Percentiles rank a stretch among this genome's conserved stretches.
phyloP scores from a whole-genome alignment of 108 stramenopile species.

The Fragilaria crotonensis region DNA sequence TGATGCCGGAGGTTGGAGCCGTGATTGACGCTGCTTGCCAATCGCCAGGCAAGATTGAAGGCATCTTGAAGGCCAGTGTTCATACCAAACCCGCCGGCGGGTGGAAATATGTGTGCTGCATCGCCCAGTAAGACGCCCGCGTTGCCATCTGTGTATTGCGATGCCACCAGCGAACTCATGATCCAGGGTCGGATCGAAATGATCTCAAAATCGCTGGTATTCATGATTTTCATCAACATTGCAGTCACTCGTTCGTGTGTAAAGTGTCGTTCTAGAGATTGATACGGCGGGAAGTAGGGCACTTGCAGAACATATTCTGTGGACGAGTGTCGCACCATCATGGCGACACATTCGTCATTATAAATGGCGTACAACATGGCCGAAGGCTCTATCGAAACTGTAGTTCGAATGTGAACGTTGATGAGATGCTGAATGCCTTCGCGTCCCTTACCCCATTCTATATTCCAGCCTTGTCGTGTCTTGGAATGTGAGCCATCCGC shows the following conservation, averaged over 20 bases:
- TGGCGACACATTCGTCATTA: slow-evolving; percentile 73
- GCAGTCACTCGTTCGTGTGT: slow-evolving; percentile 21
- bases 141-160: slow-evolving; percentile 38
- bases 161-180: slow-evolving; percentile 78
- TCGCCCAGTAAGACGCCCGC: slow-evolving; percentile 72
- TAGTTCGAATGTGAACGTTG: slow-evolving; percentile 79
- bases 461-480: slow-evolving; percentile 37
- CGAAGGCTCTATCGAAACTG: slow-evolving; percentile 7
- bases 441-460: slow-evolving; percentile 43
- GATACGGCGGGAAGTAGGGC: slow-evolving; percentile 91
- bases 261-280: slow-evolving; percentile 62
- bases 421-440: slow-evolving; percentile 65
- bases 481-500: slow-evolving; percentile 82
- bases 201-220: slow-evolving; percentile 38
- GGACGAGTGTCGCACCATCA: slow-evolving; percentile 82
- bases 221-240: slow-evolving; percentile 56
- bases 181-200: slow-evolving; percentile 83
- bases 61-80: slow-evolving; percentile 95
- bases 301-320: slow-evolving; percentile 93
- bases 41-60: slow-evolving; percentile 85
- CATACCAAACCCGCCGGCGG: slow-evolving; percentile 96
- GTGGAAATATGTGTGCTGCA: slow-evolving; percentile 94
- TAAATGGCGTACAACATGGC: slow-evolving; percentile 95
- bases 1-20: neutral
- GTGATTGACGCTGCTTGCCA: slow-evolving; percentile 21